These are phyloP conservation scores for Physcomitrium patens DNA, from an alignment of 225 moss, liverwort and hornwort species.

Conservation along the genomic window DNA sequence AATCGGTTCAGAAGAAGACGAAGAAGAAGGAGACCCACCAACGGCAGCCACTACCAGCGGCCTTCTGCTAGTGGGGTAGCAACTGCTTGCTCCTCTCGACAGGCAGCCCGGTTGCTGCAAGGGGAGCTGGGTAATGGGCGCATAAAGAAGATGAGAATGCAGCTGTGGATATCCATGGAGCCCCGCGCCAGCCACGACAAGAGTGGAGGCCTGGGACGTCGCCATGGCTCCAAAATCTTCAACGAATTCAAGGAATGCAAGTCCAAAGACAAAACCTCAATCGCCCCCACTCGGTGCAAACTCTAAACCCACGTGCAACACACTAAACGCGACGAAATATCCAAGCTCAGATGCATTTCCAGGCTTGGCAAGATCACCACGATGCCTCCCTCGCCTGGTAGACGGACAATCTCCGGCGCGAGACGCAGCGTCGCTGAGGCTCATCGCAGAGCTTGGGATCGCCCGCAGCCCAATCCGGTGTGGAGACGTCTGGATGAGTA, in stretches of 20 bases:
- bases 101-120: background rate
- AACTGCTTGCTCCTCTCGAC: conserved; percentile 9
- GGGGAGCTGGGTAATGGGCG: conserved; percentile 16
- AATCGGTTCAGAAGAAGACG: background rate
- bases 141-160: background rate
- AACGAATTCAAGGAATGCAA: background rate
- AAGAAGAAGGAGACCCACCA: conserved; percentile 7
- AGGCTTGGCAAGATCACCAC: too few relatives aligned
- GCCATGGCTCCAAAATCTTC: conserved; percentile 35
- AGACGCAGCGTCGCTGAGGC: too few relatives aligned
- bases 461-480: too few relatives aligned
- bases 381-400: too few relatives aligned
- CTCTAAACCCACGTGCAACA: too few relatives aligned
- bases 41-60: conserved; percentile 21
- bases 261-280: too few relatives aligned
- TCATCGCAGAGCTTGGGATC: too few relatives aligned
- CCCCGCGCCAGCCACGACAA: background rate
- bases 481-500: too few relatives aligned
- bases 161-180: conserved; percentile 2
- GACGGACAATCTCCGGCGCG: too few relatives aligned
- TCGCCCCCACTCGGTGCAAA: too few relatives aligned
- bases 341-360: too few relatives aligned
- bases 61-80: conserved; percentile 24
- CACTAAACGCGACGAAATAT: too few relatives aligned
- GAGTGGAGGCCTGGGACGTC: conserved; percentile 24